A percentile compares a stretch with the other conserved stretches of the same genome.
These are phyloP conservation scores for Staphylotrichum longicolle DNA, from an alignment of 495 filamentous ascomycete genomes.

Conservation along the genomic window DNA sequence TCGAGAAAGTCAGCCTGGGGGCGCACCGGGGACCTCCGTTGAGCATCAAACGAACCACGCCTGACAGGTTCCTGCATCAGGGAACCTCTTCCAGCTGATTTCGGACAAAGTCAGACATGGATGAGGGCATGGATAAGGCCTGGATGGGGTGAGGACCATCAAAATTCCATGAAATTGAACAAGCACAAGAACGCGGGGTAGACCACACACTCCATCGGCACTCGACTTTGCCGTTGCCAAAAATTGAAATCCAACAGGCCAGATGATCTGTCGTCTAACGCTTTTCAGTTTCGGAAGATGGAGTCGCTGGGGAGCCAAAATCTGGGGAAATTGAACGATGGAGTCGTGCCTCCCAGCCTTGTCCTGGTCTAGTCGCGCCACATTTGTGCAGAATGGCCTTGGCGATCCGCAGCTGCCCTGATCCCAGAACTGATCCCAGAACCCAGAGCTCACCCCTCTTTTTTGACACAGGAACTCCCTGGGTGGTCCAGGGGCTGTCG, in stretches of 20 bases:
- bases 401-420: background rate
- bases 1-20: too few relatives aligned
- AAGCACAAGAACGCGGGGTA: conserved; percentile 11
- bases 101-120: background rate
- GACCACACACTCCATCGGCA: background rate
- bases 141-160: background rate
- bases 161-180: background rate
- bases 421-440: background rate
- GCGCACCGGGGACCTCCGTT: too few relatives aligned
- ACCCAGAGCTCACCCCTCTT: conserved; percentile 1
- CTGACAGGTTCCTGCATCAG: conserved; percentile 11
- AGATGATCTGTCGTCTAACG: conserved; percentile 12
- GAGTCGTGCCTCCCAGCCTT: conserved; percentile 1
- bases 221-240: conserved; percentile 5
- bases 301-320: conserved; percentile 10
- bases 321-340: conserved; percentile 20
- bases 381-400: conserved; percentile 4
- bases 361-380: conserved; percentile 12
- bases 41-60: background rate
- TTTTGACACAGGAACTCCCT: background rate
- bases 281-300: conserved; percentile 7
- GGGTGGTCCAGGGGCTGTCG: too few relatives aligned
- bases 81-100: background rate
- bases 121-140: background rate
- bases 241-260: background rate